A percentile compares a stretch with the other conserved stretches of the same genome.
Evolutionary conservation across 495 filamentous ascomycete species (phyloP).

Genomic region (Aspergillus nanangensis): DNA sequence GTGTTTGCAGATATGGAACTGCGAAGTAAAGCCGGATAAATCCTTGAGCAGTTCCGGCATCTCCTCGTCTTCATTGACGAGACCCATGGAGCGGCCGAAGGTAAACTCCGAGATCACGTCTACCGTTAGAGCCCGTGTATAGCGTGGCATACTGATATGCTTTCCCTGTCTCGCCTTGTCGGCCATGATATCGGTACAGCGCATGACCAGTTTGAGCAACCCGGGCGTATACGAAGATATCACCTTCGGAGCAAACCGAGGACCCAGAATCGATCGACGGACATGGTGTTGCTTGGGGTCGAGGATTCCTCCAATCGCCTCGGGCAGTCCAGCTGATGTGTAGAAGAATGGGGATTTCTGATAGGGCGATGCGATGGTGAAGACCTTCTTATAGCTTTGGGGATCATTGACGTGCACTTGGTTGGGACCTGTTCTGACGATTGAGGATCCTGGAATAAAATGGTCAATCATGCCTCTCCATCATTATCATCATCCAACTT

Average conservation of each 20-base stretch:
- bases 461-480: no score
- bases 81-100: background rate
- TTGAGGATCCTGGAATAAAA: background rate
- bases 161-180: background rate
- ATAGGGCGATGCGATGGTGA: background rate
- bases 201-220: background rate
- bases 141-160: background rate
- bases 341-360: background rate
- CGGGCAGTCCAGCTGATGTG: background rate
- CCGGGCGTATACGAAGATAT: background rate
- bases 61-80: background rate
- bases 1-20: background rate
- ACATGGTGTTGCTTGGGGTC: background rate
- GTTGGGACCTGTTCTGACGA: constrained; percentile 4
- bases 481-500: background rate
- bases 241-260: background rate
- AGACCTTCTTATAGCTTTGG: background rate
- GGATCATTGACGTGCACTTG: constrained; percentile 7
- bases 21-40: background rate
- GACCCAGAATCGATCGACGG: background rate
- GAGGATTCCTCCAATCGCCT: background rate
- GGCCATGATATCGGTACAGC: background rate
- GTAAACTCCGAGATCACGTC: background rate
- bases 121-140: background rate
- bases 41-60: background rate